Evolutionary conservation across 1,284 basidiomycete species (phyloP), one percentile per base, ranked within the genome.

Genomic region (Tylopilus orsonianus): DNA sequence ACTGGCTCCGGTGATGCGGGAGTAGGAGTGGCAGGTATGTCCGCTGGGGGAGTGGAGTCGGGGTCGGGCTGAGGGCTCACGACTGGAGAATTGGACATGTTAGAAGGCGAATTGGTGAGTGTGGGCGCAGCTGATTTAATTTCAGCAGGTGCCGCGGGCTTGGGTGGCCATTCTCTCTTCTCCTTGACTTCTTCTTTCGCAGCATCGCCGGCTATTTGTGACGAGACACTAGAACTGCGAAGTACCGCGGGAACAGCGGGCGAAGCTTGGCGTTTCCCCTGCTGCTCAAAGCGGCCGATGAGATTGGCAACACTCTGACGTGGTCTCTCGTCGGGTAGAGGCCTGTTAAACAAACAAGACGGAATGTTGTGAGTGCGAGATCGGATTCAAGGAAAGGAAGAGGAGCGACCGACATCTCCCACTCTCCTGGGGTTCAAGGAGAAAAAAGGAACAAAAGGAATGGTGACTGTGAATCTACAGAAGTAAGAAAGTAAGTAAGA

Each of bases 251-350:
- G 67, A 20, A 63, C 50, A 34, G 57, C 56, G 19, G 71, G 62
- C 5, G 66, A 41, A 5, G 78, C 68, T 52, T 78, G 75, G 39
- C 80, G 78, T 67, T 88, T 89, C 49, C 74, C 80, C 69, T 87
- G 84, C 60, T 80, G 84, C 65, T 90, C 87, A 57, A 90, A 90
- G 50, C 85, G 79, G 39, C 87, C 87, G 60, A 90, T 90, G 69
- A 90, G 83, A 64, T 89, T 90, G 53, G 87, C 87, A 45, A 90
- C 88, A 60, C 83, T 87, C 63, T 77, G 77, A 53, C 88, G 83
- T 43, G 87, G 87, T 61, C 84, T 79, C 71, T 90, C 87, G 75
- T 90, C 88, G 66, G 87, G 87, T 52, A 89, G 70, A 47, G 85
- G 83, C 87, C 88, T 88, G 62, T 43, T 16, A n/a, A 19, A 16